Conservation (phyloP, 306 rosid genomes). For the Quercus dentata region DNA sequence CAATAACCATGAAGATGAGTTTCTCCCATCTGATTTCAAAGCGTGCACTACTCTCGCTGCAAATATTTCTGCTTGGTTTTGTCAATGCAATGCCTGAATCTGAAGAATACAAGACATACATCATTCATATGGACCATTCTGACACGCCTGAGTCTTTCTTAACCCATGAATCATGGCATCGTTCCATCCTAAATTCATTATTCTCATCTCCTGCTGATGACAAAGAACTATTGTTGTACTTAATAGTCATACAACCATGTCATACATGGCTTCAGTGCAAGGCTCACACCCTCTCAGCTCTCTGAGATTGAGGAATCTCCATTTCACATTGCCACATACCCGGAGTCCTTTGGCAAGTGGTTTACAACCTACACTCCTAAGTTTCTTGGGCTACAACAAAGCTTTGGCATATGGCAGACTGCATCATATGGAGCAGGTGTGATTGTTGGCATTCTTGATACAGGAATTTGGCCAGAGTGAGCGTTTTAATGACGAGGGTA, state of each 20-base stretch:
- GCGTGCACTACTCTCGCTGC: not conserved
- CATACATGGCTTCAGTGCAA: slow-evolving; percentile 20
- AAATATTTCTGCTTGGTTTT: not conserved
- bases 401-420: not conserved
- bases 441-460: slow-evolving; percentile 16
- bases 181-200: not conserved
- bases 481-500: slow-evolving; percentile 2
- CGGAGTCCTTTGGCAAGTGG: not conserved
- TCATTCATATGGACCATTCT: not conserved
- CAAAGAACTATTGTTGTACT: slow-evolving; percentile 1
- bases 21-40: not conserved
- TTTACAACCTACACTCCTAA: slow-evolving; percentile 11
- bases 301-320: not conserved
- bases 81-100: not conserved
- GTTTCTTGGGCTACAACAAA: slow-evolving; percentile 5
- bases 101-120: not conserved
- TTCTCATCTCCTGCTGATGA: not conserved
- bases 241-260: slow-evolving; percentile 7
- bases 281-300: not conserved
- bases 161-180: not conserved
- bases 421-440: not conserved
- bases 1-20: not conserved
- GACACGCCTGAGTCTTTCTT: not conserved
- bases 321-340: not conserved
- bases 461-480: slow-evolving; percentile 16